Evolutionary conservation across 345 rosid species (phyloP).

Genomic region (Lumnitzera littorea): DNA sequence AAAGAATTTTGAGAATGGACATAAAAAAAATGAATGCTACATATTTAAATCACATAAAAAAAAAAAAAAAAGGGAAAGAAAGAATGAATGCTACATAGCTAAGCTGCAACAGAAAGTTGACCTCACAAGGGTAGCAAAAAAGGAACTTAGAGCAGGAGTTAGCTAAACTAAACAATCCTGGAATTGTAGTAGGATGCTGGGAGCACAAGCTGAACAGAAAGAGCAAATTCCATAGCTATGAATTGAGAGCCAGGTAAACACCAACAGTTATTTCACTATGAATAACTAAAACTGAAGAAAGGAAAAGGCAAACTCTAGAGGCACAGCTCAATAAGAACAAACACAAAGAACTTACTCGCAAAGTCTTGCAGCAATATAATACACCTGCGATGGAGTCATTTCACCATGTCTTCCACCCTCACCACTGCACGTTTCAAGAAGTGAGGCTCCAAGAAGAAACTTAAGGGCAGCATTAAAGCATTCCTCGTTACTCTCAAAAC

Average conservation of each 20-base stretch:
- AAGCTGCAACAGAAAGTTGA: neutral
- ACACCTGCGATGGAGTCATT: conserved; percentile 38
- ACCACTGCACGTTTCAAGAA: conserved; percentile 41
- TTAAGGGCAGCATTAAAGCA: conserved; percentile 66
- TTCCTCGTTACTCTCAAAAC: conserved; percentile 51
- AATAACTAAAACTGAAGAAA: neutral
- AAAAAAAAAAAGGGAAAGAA: neutral
- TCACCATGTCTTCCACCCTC: conserved; percentile 37
- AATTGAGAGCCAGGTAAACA: no score
- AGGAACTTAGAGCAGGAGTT: no score
- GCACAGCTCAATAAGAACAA: neutral
- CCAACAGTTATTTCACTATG: no score
- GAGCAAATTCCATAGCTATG: no score
- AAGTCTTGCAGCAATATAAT: conserved; percentile 51
- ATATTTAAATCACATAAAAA: neutral
- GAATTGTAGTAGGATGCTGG: no score
- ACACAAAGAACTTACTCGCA: conserved; percentile 42
- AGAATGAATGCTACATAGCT: conserved; percentile 1
- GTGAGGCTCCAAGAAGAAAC: conserved; percentile 67
- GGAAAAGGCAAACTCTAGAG: neutral
- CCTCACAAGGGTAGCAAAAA: no score
- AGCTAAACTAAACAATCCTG: no score
- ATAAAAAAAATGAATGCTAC: no score
- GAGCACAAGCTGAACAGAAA: no score
- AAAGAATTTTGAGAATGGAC: neutral